Percentiles rank a stretch among this genome's conserved stretches.
Conservation (phyloP, 2,329 filamentous ascomycete genomes). For the Epicoccum sorghinum region DNA sequence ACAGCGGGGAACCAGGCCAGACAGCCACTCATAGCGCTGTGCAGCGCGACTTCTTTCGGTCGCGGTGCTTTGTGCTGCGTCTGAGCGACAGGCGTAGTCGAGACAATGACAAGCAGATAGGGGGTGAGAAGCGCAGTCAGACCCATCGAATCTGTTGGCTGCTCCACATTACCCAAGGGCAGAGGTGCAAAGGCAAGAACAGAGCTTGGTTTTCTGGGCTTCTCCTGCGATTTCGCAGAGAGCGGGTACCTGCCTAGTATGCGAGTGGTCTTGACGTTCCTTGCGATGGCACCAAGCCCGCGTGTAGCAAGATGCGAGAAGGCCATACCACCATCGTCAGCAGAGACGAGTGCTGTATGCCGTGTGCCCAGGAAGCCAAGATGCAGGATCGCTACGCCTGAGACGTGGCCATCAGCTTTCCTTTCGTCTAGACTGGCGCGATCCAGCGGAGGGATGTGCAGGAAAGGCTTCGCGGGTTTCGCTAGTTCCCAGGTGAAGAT, state of each 20-base stretch:
- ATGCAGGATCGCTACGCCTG: constrained; percentile 79
- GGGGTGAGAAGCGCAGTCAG: constrained; percentile 95
- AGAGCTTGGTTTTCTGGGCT: constrained; percentile 85
- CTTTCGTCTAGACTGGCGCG: constrained; percentile 67
- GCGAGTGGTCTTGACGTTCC: constrained; percentile 85
- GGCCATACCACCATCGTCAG: constrained; percentile 94
- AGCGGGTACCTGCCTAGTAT: constrained; percentile 91
- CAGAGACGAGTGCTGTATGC: constrained; percentile 92
- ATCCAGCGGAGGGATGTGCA: constrained; percentile 81
- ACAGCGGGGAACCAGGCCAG: constrained; percentile 98
- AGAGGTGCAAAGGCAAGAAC: constrained; percentile 90
- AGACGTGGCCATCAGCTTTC: constrained; percentile 80
- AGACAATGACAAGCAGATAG: constrained; percentile 94
- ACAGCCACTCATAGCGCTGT: constrained; percentile 91
- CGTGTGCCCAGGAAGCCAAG: constrained; percentile 93
- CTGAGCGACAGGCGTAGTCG: constrained; percentile 92
- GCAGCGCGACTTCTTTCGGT: constrained; percentile 87
- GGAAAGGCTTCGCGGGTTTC: constrained; percentile 81
- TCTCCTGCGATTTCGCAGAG: constrained; percentile 65
- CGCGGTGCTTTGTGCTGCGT: constrained; percentile 93
- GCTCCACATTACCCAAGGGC: constrained; percentile 92
- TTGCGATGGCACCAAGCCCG: constrained; percentile 83
- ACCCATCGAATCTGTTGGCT: constrained; percentile 84
- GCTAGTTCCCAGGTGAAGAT: constrained; percentile 98
- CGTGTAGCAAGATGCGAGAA: constrained; percentile 95